These are phyloP conservation scores for Liquidambar formosana DNA, from an alignment of 164 flowering plant species.

Conservation along the genomic window DNA sequence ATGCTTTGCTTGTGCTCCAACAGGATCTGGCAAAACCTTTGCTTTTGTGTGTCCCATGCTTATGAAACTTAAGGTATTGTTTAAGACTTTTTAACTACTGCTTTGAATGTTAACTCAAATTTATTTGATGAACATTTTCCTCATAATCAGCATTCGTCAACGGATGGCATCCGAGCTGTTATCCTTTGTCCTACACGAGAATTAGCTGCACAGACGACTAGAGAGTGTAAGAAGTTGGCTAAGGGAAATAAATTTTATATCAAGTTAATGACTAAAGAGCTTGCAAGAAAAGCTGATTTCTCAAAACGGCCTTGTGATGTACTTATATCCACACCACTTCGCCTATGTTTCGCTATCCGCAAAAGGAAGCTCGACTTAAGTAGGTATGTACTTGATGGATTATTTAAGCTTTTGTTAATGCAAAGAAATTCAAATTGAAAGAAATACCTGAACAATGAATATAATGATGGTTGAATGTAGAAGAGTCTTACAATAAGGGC, in stretches of 20 bases:
- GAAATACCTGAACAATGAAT: background rate
- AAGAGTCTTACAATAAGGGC: background rate
- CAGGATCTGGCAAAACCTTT: slow-evolving; percentile 97
- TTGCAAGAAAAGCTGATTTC: slow-evolving; percentile 58
- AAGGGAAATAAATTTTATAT: slow-evolving; percentile 71
- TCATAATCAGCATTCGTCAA: slow-evolving; percentile 49
- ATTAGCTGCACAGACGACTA: slow-evolving; percentile 80
- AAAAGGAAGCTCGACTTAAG: slow-evolving; percentile 80
- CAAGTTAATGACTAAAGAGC: slow-evolving; percentile 77
- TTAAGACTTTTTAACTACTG: background rate
- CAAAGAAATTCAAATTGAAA: background rate
- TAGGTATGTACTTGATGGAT: slow-evolving; percentile 40
- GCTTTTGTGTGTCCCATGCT: slow-evolving; percentile 89
- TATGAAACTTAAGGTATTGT: slow-evolving; percentile 77
- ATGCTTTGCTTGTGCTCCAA: slow-evolving; percentile 98
- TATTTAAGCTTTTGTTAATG: background rate
- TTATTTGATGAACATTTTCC: slow-evolving; percentile 6
- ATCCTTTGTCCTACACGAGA: slow-evolving; percentile 89
- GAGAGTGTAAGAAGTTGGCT: slow-evolving; percentile 88
- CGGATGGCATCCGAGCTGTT: slow-evolving; percentile 80
- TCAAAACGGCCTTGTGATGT: slow-evolving; percentile 72
- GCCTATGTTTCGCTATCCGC: slow-evolving; percentile 54
- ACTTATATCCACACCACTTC: slow-evolving; percentile 85
- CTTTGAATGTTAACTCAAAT: background rate
- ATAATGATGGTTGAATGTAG: background rate